A percentile compares a stretch with the other conserved stretches of the same genome.
Evolutionary conservation across 176 grass and related monocot species (phyloP).

Genomic region (Alloteropsis semialata): DNA sequence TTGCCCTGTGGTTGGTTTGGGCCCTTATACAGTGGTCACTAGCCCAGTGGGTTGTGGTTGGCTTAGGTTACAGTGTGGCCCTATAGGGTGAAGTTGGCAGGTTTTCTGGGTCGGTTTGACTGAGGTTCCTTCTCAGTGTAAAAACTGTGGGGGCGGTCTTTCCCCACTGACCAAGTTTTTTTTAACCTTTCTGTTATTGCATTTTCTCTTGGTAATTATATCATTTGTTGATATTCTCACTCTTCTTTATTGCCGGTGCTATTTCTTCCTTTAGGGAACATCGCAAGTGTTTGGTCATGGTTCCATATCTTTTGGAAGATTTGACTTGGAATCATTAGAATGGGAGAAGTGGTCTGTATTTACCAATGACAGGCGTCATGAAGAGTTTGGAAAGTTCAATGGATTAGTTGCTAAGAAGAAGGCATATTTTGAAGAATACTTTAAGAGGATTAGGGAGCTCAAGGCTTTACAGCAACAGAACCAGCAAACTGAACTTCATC

Average conservation of each 20-base stretch:
- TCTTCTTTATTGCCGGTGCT: not conserved
- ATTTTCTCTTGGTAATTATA: not conserved
- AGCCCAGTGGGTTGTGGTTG: no score
- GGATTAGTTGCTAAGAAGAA: constrained; percentile 95
- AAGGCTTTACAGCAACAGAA: constrained; percentile 85
- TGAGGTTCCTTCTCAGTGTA: no score
- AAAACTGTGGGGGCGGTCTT: no score
- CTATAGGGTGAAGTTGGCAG: no score
- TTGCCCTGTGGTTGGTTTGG: no score
- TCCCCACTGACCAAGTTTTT: no score
- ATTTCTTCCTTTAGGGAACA: constrained; percentile 51
- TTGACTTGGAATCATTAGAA: constrained; percentile 80
- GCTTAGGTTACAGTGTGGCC: no score
- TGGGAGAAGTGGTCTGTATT: constrained; percentile 99
- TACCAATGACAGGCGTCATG: constrained; percentile 80
- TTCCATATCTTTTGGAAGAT: constrained; percentile 98
- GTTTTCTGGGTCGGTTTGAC: no score
- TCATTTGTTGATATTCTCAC: not conserved
- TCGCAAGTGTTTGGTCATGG: constrained; percentile 86
- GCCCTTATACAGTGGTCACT: no score
- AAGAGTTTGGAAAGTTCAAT: constrained; percentile 93
- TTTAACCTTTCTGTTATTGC: not conserved
- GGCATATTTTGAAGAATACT: constrained; percentile 97
- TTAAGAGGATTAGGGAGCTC: constrained; percentile 80
- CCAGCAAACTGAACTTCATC: constrained; percentile 79